phyloP scores from a whole-genome alignment of 352 stramenopile species.

The Phytophthora capsici region DNA sequence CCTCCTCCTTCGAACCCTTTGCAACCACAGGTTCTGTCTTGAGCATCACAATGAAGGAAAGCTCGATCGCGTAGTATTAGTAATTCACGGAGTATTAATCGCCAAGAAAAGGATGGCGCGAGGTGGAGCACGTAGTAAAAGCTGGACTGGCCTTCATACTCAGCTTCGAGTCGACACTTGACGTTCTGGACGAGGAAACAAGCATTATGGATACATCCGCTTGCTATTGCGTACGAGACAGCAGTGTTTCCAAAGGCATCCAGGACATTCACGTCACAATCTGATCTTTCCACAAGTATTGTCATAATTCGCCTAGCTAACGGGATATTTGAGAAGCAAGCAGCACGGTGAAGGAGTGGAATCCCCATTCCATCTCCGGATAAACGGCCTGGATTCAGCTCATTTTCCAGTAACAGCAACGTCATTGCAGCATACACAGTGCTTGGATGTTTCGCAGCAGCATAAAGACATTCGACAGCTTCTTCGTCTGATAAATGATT shows the following conservation, averaged over 20 bases:
- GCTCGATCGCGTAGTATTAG: slow-evolving; percentile 34
- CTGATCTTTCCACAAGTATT: slow-evolving; percentile 28
- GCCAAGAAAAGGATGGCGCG: slow-evolving; percentile 53
- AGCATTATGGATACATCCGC: slow-evolving; percentile 39
- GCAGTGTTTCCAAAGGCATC: slow-evolving; percentile 62
- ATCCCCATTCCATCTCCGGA: slow-evolving; percentile 51
- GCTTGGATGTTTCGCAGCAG: slow-evolving; percentile 35
- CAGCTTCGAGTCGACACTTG: slow-evolving; percentile 45
- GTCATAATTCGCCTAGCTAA: slow-evolving; percentile 35
- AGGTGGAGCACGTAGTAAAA: slow-evolving; percentile 74
- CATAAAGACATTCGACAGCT: slow-evolving; percentile 24
- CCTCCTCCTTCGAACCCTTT: slow-evolving; percentile 59
- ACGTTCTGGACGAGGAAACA: slow-evolving; percentile 47
- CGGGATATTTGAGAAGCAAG: slow-evolving; percentile 39
- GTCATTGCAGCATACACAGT: slow-evolving; percentile 50
- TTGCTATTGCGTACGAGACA: slow-evolving; percentile 51
- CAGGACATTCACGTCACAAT: slow-evolving; percentile 54
- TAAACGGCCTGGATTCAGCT: slow-evolving; percentile 46
- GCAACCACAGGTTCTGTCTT: slow-evolving; percentile 50
- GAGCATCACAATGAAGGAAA: slow-evolving; percentile 59
- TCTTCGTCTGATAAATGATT: slow-evolving; percentile 20
- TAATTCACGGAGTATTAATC: slow-evolving; percentile 44
- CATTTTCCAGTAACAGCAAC: slow-evolving; percentile 41
- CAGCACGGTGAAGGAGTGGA: slow-evolving; percentile 61
- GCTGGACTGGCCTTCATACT: slow-evolving; percentile 67